phyloP scores from a whole-genome alignment of 306 rosid genomes.

The Pyrus betulifolia region DNA sequence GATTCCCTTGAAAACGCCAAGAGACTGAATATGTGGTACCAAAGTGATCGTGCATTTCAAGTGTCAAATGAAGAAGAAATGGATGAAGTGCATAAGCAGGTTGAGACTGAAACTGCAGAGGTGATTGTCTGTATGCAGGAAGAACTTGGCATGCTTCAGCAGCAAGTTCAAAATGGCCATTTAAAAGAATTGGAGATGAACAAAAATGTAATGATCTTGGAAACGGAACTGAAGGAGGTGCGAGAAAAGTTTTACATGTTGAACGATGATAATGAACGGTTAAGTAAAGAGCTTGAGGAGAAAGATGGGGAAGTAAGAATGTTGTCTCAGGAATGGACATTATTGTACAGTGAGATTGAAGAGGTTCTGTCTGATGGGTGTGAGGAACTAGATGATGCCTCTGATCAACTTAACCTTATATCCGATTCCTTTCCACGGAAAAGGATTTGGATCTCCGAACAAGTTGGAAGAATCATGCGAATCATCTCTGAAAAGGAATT shows the following conservation, averaged over 20 bases:
- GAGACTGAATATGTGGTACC: conserved; percentile 61
- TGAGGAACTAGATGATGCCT: conserved; percentile 60
- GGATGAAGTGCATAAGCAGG: conserved; percentile 76
- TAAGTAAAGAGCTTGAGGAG: conserved; percentile 44
- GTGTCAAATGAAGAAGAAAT: conserved; percentile 78
- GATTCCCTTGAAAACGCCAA: conserved; percentile 86
- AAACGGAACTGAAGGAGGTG: conserved; percentile 55
- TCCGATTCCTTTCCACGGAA: conserved; percentile 68
- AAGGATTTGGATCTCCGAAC: conserved; percentile 92
- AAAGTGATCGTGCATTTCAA: conserved; percentile 71
- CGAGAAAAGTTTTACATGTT: conserved; percentile 37
- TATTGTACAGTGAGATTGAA: conserved; percentile 69
- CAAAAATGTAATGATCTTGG: conserved; percentile 35
- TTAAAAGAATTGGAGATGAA: conserved; percentile 71
- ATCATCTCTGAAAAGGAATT: conserved; percentile 70
- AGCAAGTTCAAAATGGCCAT: conserved; percentile 57
- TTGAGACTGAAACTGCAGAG: conserved; percentile 91
- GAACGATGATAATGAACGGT: conserved; percentile 40
- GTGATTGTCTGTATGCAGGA: conserved; percentile 93
- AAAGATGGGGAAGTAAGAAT: conserved; percentile 45
- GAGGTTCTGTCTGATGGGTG: conserved; percentile 66
- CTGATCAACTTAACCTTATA: conserved; percentile 51
- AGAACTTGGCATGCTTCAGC: conserved; percentile 70
- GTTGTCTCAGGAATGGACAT: conserved; percentile 64
- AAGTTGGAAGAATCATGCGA: conserved; percentile 56